A percentile compares a stretch with the other conserved stretches of the same genome.
Conservation (phyloP, 768 basidiomycete species). For the Podaxis sp. region DNA sequence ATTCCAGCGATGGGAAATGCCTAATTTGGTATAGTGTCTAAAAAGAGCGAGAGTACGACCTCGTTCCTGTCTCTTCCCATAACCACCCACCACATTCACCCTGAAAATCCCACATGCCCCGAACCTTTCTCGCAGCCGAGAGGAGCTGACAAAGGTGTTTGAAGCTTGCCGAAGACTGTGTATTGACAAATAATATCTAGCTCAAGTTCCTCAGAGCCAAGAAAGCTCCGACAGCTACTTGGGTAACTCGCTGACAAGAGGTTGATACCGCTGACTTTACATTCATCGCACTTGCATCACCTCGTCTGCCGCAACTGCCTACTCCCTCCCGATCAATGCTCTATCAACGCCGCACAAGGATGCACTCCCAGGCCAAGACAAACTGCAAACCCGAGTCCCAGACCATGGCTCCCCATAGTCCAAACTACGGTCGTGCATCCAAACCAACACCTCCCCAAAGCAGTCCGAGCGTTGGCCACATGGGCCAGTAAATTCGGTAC, state of each 20-base stretch:
- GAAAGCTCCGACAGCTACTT: no score
- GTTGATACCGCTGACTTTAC: no score
- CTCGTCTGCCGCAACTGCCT: constrained; percentile 18
- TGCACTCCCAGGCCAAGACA: constrained; percentile 26
- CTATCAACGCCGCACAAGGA: constrained; percentile 23
- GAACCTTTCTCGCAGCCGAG: no score
- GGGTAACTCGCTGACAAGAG: no score
- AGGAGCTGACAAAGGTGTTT: constrained; percentile 14
- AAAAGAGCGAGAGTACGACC: no score
- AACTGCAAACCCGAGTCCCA: constrained; percentile 35
- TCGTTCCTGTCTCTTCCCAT: no score
- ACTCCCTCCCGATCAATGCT: constrained; percentile 15
- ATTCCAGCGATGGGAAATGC: not conserved
- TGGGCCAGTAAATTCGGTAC: constrained; percentile 24
- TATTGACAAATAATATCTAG: no score
- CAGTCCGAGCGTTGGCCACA: constrained; percentile 33
- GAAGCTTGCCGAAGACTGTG: not conserved
- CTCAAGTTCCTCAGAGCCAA: no score
- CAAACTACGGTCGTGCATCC: constrained; percentile 53
- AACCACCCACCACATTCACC: no score
- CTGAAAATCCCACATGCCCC: no score
- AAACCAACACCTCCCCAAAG: constrained; percentile 47
- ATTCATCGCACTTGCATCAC: constrained; percentile 16
- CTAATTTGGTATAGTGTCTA: not conserved
- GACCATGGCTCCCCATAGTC: constrained; percentile 64